Conservation (phyloP, 139 green algal genomes). For the Closterium sp. region DNA sequence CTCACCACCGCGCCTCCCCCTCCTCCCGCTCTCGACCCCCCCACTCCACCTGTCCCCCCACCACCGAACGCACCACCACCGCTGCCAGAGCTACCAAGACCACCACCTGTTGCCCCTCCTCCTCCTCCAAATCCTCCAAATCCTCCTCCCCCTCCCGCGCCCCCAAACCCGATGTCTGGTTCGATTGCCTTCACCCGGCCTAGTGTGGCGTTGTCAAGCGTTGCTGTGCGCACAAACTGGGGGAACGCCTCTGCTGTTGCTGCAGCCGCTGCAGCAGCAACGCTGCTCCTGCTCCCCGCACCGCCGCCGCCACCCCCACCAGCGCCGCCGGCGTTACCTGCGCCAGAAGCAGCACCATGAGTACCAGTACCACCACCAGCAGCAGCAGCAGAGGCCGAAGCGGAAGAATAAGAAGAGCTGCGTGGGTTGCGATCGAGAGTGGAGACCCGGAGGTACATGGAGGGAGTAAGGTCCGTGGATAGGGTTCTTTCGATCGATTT, state of each 20-base stretch:
- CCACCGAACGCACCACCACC: background rate
- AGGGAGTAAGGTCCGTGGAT: background rate
- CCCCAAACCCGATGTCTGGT: background rate
- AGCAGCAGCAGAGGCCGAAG: background rate
- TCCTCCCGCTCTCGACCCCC: background rate
- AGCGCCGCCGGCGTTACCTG: background rate
- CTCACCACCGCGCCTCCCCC: background rate
- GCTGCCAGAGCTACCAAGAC: background rate
- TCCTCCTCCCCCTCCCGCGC: background rate
- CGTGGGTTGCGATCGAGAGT: background rate
- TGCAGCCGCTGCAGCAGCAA: background rate
- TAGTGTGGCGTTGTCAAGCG: background rate
- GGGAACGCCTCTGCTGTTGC: background rate
- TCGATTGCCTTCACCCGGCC: background rate
- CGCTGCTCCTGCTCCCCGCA: background rate
- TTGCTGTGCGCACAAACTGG: background rate
- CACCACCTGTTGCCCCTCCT: background rate
- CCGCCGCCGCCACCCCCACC: too few species aligned
- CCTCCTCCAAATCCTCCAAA: background rate
- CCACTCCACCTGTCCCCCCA: background rate
- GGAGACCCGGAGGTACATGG: background rate
- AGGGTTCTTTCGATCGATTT: background rate
- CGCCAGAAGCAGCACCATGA: background rate
- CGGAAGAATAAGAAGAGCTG: background rate
- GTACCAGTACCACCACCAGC: too few species aligned